Evolutionary conservation across 2,329 filamentous ascomycete genomes (phyloP), one percentile per base, ranked within the genome.

Genomic region (Gnomoniopsis smithogilvyi): DNA sequence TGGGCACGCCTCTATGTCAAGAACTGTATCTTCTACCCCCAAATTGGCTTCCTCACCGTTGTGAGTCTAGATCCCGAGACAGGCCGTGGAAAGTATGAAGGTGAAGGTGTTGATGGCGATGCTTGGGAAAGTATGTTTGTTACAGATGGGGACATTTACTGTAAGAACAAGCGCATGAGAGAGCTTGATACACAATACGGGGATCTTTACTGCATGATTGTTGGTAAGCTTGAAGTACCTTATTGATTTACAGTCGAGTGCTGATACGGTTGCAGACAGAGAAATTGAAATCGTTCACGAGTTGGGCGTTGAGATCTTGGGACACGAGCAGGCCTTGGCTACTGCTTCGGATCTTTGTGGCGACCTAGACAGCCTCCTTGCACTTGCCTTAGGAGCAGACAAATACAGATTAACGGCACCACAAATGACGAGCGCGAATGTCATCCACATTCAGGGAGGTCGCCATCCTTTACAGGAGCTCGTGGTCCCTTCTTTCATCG

Each of bases 1-100:
- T 80, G 81, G 78, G 78, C 79, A 19, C 71, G 71, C 26, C 69
- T 73, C 33, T 78, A 82, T 60, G 74, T 88, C 15, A 78, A 81
- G 36, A 93, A 93, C 56, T 96, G 96, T 63, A 89, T 95, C 19
- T 96, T 95, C 70, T 89, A 96, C 62, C 94, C 93, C 0, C 92
- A 96, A 67, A 84, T 97, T 41, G 95, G 95, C 0, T 99, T 97
- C 69, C 82, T 97, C 41, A 90, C 92, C 2, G 86, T 89, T 0
- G 86, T 96, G 17, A 81, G 82, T 2, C 72, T 87, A 3, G 83
- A 92, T 64, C 74, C 79, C 15, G 70, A 77, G 1, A 85, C 81
- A 1, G 84, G 85, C 0, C 75, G 79, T 50, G 82, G 84, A 0
- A 76, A 83, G 12, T 93, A 88, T 64, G 80, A 85, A 64, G 90